Conservation (phyloP, 2,329 filamentous ascomycete genomes). For the Zymoseptoria ardabiliae region DNA sequence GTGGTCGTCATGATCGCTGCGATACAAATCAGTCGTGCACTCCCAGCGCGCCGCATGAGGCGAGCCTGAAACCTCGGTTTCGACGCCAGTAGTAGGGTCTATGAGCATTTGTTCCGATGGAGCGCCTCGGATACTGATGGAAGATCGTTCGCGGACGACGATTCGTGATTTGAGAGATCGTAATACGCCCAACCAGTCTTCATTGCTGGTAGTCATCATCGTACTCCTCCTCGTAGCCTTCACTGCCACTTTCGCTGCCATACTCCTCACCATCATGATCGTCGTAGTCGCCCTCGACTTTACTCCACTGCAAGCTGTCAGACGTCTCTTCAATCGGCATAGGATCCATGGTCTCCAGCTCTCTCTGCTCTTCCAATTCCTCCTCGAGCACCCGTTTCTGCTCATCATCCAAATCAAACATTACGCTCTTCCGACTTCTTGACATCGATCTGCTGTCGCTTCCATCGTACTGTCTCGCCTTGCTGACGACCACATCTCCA, state of each 20-base stretch:
- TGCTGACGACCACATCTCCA: slow-evolving; percentile 65
- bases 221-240: slow-evolving; percentile 15
- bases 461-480: background rate
- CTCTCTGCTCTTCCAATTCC: slow-evolving; percentile 10
- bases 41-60: too few relatives aligned
- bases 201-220: slow-evolving; percentile 10
- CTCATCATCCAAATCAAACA: slow-evolving; percentile 25
- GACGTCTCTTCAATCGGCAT: slow-evolving; percentile 24
- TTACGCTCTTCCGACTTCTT: slow-evolving; percentile 21
- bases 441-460: background rate
- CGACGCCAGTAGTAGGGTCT: too few relatives aligned
- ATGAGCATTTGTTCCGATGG: too few relatives aligned
- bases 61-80: too few relatives aligned
- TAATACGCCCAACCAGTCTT: background rate
- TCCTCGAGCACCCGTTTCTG: slow-evolving; percentile 12
- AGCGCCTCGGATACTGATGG: too few relatives aligned
- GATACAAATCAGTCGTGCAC: too few relatives aligned
- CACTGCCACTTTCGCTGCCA: slow-evolving; percentile 5
- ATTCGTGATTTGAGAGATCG: background rate
- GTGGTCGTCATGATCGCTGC: too few relatives aligned
- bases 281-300: slow-evolving; percentile 17
- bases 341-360: slow-evolving; percentile 20
- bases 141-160: too few relatives aligned
- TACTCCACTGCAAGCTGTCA: slow-evolving; percentile 21
- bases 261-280: slow-evolving; percentile 9